Base-by-base conservation (phyloP, 805 yeast genomes). In the Lachancea thermotolerans region DNA sequence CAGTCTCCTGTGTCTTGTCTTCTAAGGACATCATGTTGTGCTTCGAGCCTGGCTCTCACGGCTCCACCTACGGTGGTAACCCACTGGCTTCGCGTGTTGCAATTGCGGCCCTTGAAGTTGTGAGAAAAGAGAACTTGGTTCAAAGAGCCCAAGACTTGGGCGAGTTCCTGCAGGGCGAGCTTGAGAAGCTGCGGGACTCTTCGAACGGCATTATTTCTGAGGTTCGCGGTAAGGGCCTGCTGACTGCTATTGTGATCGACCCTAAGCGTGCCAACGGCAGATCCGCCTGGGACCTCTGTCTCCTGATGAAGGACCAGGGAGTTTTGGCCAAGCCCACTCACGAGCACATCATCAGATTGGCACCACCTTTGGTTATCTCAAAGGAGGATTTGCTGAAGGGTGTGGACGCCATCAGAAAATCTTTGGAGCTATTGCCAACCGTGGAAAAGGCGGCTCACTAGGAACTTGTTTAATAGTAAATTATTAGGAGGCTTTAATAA, bases 51-150 rank as follows among this genome's bases (percentile, higher is more conserved):
- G 98, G 98, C 45, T 86, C 96, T 29, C 98, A 91, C 68, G 98
- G 98, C 42, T 90, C 97, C 27, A 91, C 98, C 17, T 91, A 86
- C 64, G 98, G 98, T 68, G 98, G 98, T 66, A 91, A 89, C 71
- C 96, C 98, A 53, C 76, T 91, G 64, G 91, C 95, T 17, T 87
- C 95, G 54, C 77, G 87, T 45, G 96, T 88, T 16, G 93, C 97
- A 49, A 81, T 87, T 64, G 96, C 96, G 48, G 96, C 98, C 10
- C 74, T 91, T 53, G 77, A 88, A 57, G 98, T 91, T 44, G 87
- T 91, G 45, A 78, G 75, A 65, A 95, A 91, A 56, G 98, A 91
- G 69, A 74, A 81, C 21, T 75, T 91, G 59, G 89, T 82, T 35
- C 86, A 85, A 60, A 79, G 95, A 67, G 81, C 97, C 4, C 67